These are phyloP conservation scores for Zymoseptoria pseudotritici DNA, from an alignment of 2,329 filamentous ascomycete species.

Conservation along the genomic window DNA sequence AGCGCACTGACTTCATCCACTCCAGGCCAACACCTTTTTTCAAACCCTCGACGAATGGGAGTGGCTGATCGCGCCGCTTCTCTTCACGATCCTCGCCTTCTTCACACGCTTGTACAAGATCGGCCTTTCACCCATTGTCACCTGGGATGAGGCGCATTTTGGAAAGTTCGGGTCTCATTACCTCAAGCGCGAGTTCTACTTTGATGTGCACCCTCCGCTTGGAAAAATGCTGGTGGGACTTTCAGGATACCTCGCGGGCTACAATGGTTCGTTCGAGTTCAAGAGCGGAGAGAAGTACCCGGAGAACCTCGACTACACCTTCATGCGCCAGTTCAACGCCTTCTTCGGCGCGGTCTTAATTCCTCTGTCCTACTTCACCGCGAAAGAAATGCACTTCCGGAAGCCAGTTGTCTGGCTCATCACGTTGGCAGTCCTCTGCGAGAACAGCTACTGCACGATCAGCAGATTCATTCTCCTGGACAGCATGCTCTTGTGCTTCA, in stretches of 20 bases:
- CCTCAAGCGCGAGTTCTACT: constrained; percentile 98
- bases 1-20: neutral
- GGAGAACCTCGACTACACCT: constrained; percentile 88
- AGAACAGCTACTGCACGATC: constrained; percentile 99
- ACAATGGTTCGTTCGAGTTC: constrained; percentile 99
- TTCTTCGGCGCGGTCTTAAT: constrained; percentile 89
- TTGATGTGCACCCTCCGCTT: constrained; percentile 90
- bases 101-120: constrained; percentile 64
- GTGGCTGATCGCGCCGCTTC: constrained; percentile 54
- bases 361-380: constrained; percentile 90
- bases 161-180: constrained; percentile 99
- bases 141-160: constrained; percentile 74
- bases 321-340: constrained; percentile 97
- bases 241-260: constrained; percentile 90
- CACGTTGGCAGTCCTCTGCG: constrained; percentile 93
- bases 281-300: constrained; percentile 97
- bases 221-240: constrained; percentile 98
- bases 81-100: constrained; percentile 56
- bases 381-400: constrained; percentile 79
- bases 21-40: constrained; percentile 48
- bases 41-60: constrained; percentile 57
- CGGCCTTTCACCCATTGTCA: constrained; percentile 62
- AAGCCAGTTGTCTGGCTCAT: constrained; percentile 89
- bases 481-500: constrained; percentile 97
- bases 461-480: constrained; percentile 96